A percentile compares a stretch with the other conserved stretches of the same genome.
phyloP scores from a whole-genome alignment of 2,329 filamentous ascomycete genomes.

The Aureobasidium musti region DNA sequence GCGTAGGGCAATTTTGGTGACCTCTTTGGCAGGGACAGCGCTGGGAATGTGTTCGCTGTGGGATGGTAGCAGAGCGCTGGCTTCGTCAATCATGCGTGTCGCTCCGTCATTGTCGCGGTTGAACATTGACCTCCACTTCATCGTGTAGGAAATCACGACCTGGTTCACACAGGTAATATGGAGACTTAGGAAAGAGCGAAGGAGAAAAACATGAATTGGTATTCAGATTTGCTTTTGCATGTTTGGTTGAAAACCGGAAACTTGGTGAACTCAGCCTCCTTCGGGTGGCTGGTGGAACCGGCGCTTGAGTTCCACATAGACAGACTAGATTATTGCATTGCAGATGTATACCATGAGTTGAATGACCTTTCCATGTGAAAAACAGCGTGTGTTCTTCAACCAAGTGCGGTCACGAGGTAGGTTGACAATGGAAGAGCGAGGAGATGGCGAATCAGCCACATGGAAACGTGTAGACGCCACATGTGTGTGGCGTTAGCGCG shows the following conservation, averaged over 20 bases:
- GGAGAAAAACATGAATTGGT: neutral
- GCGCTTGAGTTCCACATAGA: constrained; percentile 10
- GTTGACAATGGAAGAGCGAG: neutral
- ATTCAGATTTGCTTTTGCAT: constrained; percentile 2
- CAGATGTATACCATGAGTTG: neutral
- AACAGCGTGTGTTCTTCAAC: neutral
- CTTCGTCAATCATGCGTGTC: constrained; percentile 24
- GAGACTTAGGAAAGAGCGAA: neutral
- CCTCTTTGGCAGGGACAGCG: constrained; percentile 72
- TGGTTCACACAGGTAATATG: neutral
- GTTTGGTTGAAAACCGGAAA: constrained; percentile 15
- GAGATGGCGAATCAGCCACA: neutral
- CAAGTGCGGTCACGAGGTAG: neutral
- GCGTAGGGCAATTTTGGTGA: constrained; percentile 86
- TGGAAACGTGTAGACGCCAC: neutral
- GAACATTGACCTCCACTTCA: constrained; percentile 26
- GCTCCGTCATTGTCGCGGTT: constrained; percentile 18
- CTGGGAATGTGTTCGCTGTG: constrained; percentile 61
- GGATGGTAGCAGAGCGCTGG: constrained; percentile 60
- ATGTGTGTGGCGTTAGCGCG: constrained; percentile 6
- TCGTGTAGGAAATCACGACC: neutral
- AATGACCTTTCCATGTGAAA: neutral
- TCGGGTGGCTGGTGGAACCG: constrained; percentile 1
- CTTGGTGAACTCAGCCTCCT: constrained; percentile 7
- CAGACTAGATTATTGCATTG: neutral